These are phyloP conservation scores for Triticum dicoccoides DNA, from an alignment of 176 grass and related monocot species.

Conservation along the genomic window DNA sequence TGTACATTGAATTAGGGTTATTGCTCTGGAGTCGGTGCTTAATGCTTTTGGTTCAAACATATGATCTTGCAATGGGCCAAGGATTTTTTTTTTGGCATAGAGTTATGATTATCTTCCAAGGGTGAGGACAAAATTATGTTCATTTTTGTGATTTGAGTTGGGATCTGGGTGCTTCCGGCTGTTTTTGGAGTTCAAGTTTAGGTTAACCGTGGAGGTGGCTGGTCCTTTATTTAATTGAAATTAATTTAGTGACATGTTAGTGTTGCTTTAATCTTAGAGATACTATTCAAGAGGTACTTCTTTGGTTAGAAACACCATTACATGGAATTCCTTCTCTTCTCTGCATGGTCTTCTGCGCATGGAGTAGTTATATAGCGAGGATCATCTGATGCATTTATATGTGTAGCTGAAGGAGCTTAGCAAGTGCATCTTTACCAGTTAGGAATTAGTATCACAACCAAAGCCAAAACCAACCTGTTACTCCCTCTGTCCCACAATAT, in stretches of 20 bases:
- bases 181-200: slow-evolving; percentile 11
- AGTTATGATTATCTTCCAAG: not conserved
- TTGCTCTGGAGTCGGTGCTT: not conserved
- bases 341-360: not conserved
- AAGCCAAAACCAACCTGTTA: not conserved
- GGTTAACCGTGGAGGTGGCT: not conserved
- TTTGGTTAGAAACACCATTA: not conserved
- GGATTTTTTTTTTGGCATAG: not conserved
- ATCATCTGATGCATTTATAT: slow-evolving; percentile 11
- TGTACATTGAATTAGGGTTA: not conserved
- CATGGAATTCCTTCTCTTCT: slow-evolving; percentile 11
- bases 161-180: not conserved
- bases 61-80: not conserved
- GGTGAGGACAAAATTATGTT: not conserved
- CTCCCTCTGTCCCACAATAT: no score
- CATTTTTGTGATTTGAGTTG: not conserved
- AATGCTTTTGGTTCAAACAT: not conserved
- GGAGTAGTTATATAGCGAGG: not conserved
- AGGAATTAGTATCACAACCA: not conserved
- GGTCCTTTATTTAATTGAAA: not conserved
- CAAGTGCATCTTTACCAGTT: not conserved
- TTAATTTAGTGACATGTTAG: not conserved
- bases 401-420: not conserved
- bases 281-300: not conserved
- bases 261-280: not conserved